Base-by-base conservation (phyloP, 805 yeast genomes). In the Candida xyloterini region DNA sequence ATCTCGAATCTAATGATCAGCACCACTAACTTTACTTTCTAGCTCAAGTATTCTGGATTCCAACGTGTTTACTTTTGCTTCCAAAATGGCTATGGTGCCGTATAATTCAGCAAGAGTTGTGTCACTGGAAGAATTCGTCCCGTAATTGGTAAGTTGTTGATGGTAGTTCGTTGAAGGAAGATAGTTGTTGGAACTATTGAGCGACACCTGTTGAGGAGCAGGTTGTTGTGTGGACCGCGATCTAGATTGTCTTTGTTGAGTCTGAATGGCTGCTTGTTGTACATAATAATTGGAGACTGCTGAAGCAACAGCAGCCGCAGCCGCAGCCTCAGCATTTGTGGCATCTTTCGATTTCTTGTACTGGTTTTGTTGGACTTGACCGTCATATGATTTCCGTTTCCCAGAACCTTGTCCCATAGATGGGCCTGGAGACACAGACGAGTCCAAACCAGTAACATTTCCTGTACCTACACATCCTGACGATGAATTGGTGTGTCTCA, bases 401-500 rank as follows among this genome's bases (percentile, higher is more conserved):
- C 39, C 34, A 10, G 43, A 18, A 4, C 44, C 44, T 10, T 38
- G 39, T 4, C 28, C 32, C 16, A 39, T 10, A 5, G 47, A 40
- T 8, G 47, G 47, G 10, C 35, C 40, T 1, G 48, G 48, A 10
- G 48, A 44, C 13, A 40, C 44, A n/a, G 48, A 44, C 6, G 43
- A 35, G 14, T 46, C 50, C 16, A 46, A 18, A 4, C 43, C 37
- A 4, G 46, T 18, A 14, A 33, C 43, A 13, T 20, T 29, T 10
- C 43, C 36, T 2, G 42, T 24, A 1, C 38, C 46, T 4, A 53
- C 33, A 35, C 66, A 62, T 7, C 62, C 65, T 3, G 57, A 38
- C 4, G 57, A 47, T 1, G 65, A 57, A 32, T 81, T 78, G 31
- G 67, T 65, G 55, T 85, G 95, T 45, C 95, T 67, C 3, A 79